phyloP scores from a whole-genome alignment of 257 asterid species.

The Nicotiana tabacum region DNA sequence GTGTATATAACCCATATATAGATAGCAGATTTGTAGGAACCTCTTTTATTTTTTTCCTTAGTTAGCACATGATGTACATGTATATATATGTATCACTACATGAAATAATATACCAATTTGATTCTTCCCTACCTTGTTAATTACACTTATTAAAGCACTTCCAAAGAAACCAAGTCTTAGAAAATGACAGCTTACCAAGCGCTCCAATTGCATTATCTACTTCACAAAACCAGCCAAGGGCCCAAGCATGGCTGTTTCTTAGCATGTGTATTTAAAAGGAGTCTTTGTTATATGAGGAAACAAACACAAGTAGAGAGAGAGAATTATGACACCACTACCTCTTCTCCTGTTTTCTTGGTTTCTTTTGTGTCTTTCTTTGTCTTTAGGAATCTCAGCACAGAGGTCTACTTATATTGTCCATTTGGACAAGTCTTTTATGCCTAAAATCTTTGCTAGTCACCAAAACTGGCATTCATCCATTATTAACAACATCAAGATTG shows the following conservation, averaged over 20 bases:
- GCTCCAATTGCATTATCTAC: background rate
- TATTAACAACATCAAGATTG: background rate
- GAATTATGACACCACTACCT: background rate
- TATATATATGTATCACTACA: too few species aligned
- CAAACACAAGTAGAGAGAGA: background rate
- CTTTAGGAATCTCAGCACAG: background rate
- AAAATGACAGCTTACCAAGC: background rate
- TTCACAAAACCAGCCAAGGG: background rate
- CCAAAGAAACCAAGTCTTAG: background rate
- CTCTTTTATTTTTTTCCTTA: too few species aligned
- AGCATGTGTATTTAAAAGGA: background rate
- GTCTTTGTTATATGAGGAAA: background rate
- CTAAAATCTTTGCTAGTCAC: constrained; percentile 12
- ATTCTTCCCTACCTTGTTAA: too few species aligned
- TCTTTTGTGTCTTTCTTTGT: background rate
- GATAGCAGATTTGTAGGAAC: too few species aligned
- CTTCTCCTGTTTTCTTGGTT: background rate
- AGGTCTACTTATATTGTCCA: constrained; percentile 22
- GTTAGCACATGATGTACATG: too few species aligned
- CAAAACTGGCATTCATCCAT: constrained; percentile 16
- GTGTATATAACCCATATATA: too few species aligned
- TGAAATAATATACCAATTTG: too few species aligned
- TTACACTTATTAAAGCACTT: background rate
- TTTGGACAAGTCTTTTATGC: constrained; percentile 24
- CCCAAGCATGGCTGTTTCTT: background rate